Percentiles rank a stretch among this genome's conserved stretches.
Conservation (phyloP, 176 grass and related monocot species). For the Pontederia paniculata region DNA sequence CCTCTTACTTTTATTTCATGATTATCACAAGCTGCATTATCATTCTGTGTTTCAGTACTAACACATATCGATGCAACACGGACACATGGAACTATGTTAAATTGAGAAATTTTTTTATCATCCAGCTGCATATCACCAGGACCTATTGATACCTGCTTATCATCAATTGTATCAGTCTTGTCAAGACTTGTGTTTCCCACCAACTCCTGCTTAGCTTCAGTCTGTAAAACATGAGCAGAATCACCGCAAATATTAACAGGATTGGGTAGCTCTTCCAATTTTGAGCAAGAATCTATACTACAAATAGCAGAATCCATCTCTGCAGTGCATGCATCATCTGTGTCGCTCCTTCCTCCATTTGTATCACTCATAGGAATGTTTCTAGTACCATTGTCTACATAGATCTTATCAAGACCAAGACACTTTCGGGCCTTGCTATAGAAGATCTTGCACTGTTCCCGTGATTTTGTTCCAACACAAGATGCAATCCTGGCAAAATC, state of each 20-base stretch:
- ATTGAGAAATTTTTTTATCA: constrained; percentile 13
- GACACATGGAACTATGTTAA: neutral
- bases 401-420: constrained; percentile 67
- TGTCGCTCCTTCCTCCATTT: constrained; percentile 50
- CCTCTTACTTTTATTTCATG: constrained; percentile 6
- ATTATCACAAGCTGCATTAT: constrained; percentile 19
- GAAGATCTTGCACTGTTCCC: constrained; percentile 89
- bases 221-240: constrained; percentile 12
- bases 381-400: constrained; percentile 29
- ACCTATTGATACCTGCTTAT: constrained; percentile 15
- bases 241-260: constrained; percentile 19
- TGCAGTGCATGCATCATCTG: constrained; percentile 49
- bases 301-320: constrained; percentile 65
- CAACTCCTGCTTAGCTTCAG: constrained; percentile 17
- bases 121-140: constrained; percentile 10
- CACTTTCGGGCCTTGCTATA: constrained; percentile 85
- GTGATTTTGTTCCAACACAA: constrained; percentile 60
- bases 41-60: constrained; percentile 18
- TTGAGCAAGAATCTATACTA: constrained; percentile 47
- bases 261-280: constrained; percentile 40
- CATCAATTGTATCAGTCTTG: constrained; percentile 17
- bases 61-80: constrained; percentile 25
- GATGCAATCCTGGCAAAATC: constrained; percentile 58
- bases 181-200: constrained; percentile 4
- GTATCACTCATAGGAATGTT: constrained; percentile 30